Evolutionary conservation across 2,329 filamentous ascomycete genomes (phyloP), one percentile per base, ranked within the genome.

Genomic region (Pseudocercospora macadamiae): DNA sequence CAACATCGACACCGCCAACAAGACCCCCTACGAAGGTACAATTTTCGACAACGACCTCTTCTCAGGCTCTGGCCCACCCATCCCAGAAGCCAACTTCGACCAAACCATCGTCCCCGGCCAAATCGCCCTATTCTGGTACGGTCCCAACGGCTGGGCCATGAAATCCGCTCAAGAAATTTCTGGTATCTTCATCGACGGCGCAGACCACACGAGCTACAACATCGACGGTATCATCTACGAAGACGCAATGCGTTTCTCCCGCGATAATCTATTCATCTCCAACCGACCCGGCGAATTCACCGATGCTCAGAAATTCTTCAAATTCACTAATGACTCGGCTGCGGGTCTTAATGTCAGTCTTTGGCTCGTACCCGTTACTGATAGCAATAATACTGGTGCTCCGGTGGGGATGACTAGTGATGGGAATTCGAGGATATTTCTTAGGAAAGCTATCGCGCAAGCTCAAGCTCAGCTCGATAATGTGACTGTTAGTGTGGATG

Each of bases 41-140:
- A 45, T 16, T 18, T 45, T 45, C 39, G 39, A 45, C 19, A 19
- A 10, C 39, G 39, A 45, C 39, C 7, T 16, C 4, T 45, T 45
- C 19, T 19, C 39, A 3, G 39, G 39, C 14, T 19, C 39, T 16
- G 39, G 39, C 16, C 39, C 39, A 21, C 19, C 39, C 4, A 45
- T 45, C 12, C 39, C 39, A 10, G 39, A 45, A 19, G 39, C 16
- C 16, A 45, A 45, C 39, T 45, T 45, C 19, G 39, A 45, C 39
- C n/a, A 14, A 14, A 25, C 4, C 39, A 45, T 45, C 39, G 19
- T 18, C 10, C 21, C 39, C 16, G 39, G 39, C 1, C 21, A 14
- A 45, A 19, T 45, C 19, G 39, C 39, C 4, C 16, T 45, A 45
- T 45, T 45, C 39, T 45, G 39, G 39, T 45, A 45, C 39, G 39